Evolutionary conservation across 306 rosid species (phyloP), one percentile per base, ranked within the genome.

Genomic region (Vigna hirtella): DNA sequence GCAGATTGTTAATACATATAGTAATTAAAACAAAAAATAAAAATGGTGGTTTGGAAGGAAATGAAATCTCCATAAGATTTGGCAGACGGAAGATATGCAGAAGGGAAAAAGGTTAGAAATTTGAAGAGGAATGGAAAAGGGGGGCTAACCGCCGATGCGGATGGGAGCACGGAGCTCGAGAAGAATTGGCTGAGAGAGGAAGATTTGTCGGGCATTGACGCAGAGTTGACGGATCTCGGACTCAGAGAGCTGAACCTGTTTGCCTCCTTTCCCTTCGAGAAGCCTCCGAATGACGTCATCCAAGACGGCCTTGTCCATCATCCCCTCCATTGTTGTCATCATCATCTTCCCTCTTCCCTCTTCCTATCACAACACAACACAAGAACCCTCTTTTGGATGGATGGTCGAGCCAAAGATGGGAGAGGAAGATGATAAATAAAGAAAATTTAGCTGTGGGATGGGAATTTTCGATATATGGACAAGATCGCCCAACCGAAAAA

Each of bases 141-240:
- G 7, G 1, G 58, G 85, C 87, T 64, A 13, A 96, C 99, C 98
- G 7, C 97, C 88, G 75, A 96, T 73, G 78, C 92, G 96, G 52
- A 96, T 83, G 2, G 98, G 99, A 18, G 98, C 90, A 58, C 9
- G 85, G 24, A 93, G 82, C 36, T 90, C 82, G 1, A 96, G 92
- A 77, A 96, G 97, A 85, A 74, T 86, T 9, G 99, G 97, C 64
- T 96, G 91, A 53, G 99, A 85, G 70, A 96, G 97, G 86, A 96
- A 93, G 73, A 93, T 89, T 83, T 90, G 98, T 70, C 94, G 84
- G 24, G 99, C 94, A 86, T 91, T 91, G 87, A 96, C 91, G 83
- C 98, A 96, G 59, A 96, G 97, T 79, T 91, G 98, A 74, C 99
- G 98, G 88, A 96, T 91, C 93, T 96, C 99, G 15, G 89, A 93